Evolutionary conservation across 768 basidiomycete species (phyloP), one percentile per base, ranked within the genome.

Genomic region (Ramaria sp.): DNA sequence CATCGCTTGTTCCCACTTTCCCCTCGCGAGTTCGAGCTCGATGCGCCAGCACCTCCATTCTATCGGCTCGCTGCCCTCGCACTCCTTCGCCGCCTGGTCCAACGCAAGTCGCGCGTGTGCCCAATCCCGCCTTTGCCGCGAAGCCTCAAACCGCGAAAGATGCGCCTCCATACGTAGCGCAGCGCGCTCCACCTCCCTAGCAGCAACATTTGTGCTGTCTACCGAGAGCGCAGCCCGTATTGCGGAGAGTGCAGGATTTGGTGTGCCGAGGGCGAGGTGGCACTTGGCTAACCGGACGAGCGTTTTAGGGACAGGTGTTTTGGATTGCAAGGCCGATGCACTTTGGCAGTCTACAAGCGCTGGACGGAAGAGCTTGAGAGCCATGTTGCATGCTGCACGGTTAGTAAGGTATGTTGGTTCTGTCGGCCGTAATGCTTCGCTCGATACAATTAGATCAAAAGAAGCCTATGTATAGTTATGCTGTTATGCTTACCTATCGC

Each of bases 371-470:
- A 80, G 80, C 66, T 91, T 91, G 51, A 88, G 66, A 0, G 82
- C 80, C 80, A 94, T 93, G 66, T 84, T 80, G 1, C 90, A 84
- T 0, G 91, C 91, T 0, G 91, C 91, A 30, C 91, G 82, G 67
- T 94, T 94, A 0, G 89, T 88, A 60, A 85, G 73, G 65, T 86
- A 93, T 2, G 86, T 77, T 0, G 90, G 81, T 68, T 92, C 86
- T 3, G 72, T 62, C 0, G 82, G 69, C 59, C 81, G 39, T 41
- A n/a, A n/a, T n/a, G n/a, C n/a, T n/a, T n/a, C n/a, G n/a, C n/a
- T n/a, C n/a, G n/a, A n/a, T n/a, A n/a, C n/a, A n/a, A n/a, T n/a
- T n/a, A n/a, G n/a, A n/a, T n/a, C n/a, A n/a, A n/a, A n/a, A n/a
- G n/a, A n/a, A n/a, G n/a, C n/a, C n/a, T n/a, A n/a, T n/a, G 39